Percentiles rank a stretch among this genome's conserved stretches.
Conservation (phyloP, 495 filamentous ascomycete species). For the Aspergillus saccharolyticus region DNA sequence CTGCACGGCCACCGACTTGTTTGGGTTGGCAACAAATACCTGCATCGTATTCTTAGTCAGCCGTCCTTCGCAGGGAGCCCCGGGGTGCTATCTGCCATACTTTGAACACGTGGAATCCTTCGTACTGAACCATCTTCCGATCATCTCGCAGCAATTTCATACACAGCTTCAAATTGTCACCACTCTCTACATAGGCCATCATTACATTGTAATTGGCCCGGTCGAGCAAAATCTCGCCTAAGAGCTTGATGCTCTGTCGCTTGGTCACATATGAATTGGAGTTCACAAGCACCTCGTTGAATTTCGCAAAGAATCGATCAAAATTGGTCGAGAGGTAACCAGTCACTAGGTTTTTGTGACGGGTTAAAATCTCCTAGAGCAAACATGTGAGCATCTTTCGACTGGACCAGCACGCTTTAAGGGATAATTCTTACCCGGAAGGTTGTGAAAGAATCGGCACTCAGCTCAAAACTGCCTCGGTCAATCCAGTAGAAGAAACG, state of each 20-base stretch:
- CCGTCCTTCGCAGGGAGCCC: not conserved
- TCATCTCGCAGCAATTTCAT: conserved; percentile 96
- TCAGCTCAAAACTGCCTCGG: conserved; percentile 89
- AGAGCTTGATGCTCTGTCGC: conserved; percentile 92
- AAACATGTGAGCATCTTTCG: not conserved
- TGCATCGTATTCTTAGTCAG: conserved; percentile 30
- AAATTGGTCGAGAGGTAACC: conserved; percentile 84
- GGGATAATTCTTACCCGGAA: conserved; percentile 61
- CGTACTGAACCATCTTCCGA: conserved; percentile 97
- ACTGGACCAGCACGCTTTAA: not conserved
- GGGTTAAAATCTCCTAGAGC: conserved; percentile 80
- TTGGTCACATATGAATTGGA: conserved; percentile 98
- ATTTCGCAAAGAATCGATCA: conserved; percentile 81
- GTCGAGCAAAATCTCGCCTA: conserved; percentile 92
- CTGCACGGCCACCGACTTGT: conserved; percentile 91
- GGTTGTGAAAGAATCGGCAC: conserved; percentile 94
- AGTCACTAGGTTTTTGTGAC: conserved; percentile 84
- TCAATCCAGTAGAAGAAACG: conserved; percentile 98
- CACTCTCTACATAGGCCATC: conserved; percentile 92
- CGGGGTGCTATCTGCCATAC: conserved; percentile 41
- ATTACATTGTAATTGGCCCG: conserved; percentile 96
- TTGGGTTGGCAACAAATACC: conserved; percentile 96
- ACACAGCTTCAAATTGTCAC: conserved; percentile 92
- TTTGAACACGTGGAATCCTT: conserved; percentile 99
- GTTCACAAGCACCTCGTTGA: conserved; percentile 82